phyloP scores from a whole-genome alignment of 2,329 filamentous ascomycete genomes.

The Emergomyces pasteurianus region DNA sequence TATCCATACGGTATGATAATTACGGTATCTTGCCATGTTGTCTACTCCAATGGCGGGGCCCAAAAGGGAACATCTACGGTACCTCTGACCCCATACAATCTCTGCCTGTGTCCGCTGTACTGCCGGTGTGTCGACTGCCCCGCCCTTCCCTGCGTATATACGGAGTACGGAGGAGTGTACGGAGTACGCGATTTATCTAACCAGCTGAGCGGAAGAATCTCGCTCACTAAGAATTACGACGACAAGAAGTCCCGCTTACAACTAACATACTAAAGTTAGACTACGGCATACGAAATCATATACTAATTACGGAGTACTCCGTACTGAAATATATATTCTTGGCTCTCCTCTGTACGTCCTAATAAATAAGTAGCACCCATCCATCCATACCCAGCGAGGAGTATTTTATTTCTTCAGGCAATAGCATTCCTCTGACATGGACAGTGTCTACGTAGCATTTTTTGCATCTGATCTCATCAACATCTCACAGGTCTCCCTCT shows the following conservation, averaged over 20 bases:
- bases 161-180: too few relatives aligned
- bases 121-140: background rate
- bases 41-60: background rate
- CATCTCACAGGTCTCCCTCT: background rate
- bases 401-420: background rate
- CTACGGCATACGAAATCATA: too few relatives aligned
- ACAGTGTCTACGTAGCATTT: background rate
- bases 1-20: background rate
- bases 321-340: too few relatives aligned
- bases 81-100: background rate
- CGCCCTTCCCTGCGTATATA: background rate
- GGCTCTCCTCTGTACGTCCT: too few relatives aligned
- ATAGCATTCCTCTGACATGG: background rate
- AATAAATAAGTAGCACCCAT: too few relatives aligned
- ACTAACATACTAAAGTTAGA: too few relatives aligned
- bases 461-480: background rate
- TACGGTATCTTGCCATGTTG: background rate
- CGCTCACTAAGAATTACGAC: too few relatives aligned
- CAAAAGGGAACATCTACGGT: background rate
- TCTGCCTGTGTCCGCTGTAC: background rate
- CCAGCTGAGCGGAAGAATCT: background rate
- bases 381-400: too few relatives aligned
- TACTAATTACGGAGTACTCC: too few relatives aligned
- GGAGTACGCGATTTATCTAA: background rate
- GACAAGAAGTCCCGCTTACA: too few relatives aligned